Evolutionary conservation across 352 stramenopile species (phyloP).

Genomic region (Pythium aristosporum): DNA sequence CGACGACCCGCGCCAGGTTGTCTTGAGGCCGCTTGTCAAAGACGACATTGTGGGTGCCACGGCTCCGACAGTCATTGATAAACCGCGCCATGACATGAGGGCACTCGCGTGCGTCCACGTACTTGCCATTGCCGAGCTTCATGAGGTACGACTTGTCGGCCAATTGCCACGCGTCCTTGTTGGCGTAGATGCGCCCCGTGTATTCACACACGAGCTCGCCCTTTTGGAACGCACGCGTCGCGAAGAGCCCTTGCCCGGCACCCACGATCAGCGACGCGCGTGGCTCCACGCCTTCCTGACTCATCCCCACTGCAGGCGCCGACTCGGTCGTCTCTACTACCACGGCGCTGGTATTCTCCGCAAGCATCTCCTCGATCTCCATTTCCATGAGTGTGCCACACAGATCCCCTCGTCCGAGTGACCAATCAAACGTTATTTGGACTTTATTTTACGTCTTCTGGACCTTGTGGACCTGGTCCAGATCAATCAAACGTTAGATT

Average conservation of each 20-base stretch:
- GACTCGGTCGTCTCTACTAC: background rate
- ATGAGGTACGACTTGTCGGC: constrained; percentile 80
- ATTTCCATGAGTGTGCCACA: background rate
- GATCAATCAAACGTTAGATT: constrained; percentile 21
- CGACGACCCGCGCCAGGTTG: constrained; percentile 53
- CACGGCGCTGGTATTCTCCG: background rate
- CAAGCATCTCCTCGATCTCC: background rate
- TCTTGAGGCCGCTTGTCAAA: constrained; percentile 66
- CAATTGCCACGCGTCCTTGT: constrained; percentile 48
- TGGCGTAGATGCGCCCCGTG: constrained; percentile 29
- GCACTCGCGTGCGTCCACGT: constrained; percentile 63
- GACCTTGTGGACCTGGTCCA: constrained; percentile 5
- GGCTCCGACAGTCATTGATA: constrained; percentile 77
- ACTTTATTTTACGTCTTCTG: background rate
- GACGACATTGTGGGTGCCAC: constrained; percentile 63
- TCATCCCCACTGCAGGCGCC: background rate
- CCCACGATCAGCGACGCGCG: constrained; percentile 45
- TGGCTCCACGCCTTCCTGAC: constrained; percentile 36
- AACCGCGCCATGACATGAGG: constrained; percentile 57
- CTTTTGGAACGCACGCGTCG: constrained; percentile 15
- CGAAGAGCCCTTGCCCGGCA: constrained; percentile 57
- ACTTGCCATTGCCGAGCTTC: constrained; percentile 73
- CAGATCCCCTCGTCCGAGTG: background rate
- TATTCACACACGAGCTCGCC: constrained; percentile 36
- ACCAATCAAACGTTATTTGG: constrained; percentile 16